Evolutionary conservation across 2,329 filamentous ascomycete genomes (phyloP).

Genomic region (Trematosphaeria pertusa): DNA sequence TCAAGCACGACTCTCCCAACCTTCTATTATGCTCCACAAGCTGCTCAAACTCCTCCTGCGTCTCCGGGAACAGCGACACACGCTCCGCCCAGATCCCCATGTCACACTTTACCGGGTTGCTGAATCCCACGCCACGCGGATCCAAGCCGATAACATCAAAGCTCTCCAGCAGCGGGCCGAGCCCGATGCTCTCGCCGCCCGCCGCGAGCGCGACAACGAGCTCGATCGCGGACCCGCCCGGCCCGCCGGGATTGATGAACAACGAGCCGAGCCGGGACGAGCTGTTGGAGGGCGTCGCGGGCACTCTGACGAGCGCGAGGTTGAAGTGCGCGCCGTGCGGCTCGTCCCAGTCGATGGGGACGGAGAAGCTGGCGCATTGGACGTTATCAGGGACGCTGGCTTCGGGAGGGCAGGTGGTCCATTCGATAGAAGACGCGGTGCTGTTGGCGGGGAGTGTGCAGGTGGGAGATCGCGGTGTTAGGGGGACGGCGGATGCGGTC

Average conservation of each 20-base stretch:
- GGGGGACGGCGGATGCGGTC: neutral
- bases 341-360: constrained; percentile 43
- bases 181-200: no score
- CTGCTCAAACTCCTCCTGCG: constrained; percentile 45
- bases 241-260: constrained; percentile 54
- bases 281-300: constrained; percentile 16
- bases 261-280: constrained; percentile 44
- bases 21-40: constrained; percentile 50
- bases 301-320: constrained; percentile 34
- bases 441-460: constrained; percentile 1
- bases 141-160: constrained; percentile 56
- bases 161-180: constrained; percentile 8
- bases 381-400: constrained; percentile 9
- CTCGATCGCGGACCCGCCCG: constrained; percentile 42
- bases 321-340: constrained; percentile 35
- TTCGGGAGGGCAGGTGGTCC: constrained; percentile 8
- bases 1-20: constrained; percentile 50
- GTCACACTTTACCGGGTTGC: constrained; percentile 51
- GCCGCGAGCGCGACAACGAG: constrained; percentile 23
- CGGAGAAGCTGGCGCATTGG: constrained; percentile 28
- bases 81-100: constrained; percentile 45
- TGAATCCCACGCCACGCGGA: constrained; percentile 53
- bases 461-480: neutral
- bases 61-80: constrained; percentile 47
- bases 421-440: constrained; percentile 9